Percentiles rank a stretch among this genome's conserved stretches.
Conservation (phyloP, 768 basidiomycete species). For the Leccinellum luteum region DNA sequence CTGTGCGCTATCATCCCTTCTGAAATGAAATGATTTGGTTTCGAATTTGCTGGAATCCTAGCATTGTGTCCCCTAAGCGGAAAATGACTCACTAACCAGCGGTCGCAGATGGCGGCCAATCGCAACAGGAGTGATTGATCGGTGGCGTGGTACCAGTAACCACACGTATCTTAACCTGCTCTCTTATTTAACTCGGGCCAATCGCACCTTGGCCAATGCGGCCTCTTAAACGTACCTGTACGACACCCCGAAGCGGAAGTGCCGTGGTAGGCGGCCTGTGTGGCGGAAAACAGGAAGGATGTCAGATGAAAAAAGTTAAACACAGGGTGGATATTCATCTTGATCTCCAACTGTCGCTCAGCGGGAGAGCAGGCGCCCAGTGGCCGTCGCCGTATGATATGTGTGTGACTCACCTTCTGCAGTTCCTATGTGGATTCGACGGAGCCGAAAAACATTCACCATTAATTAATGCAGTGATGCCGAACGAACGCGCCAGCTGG, state of each 20-base stretch:
- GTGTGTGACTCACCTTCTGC: slow-evolving; percentile 15
- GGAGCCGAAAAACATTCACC: slow-evolving; percentile 50
- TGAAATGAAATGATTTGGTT: slow-evolving; percentile 34
- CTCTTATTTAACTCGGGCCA: neutral
- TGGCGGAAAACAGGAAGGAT: slow-evolving; percentile 68
- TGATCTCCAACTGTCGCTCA: neutral
- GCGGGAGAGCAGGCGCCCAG: neutral
- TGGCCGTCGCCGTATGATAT: neutral
- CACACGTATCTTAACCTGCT: neutral
- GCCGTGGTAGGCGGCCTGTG: slow-evolving; percentile 44
- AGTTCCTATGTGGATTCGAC: slow-evolving; percentile 39
- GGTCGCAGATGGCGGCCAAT: slow-evolving; percentile 43
- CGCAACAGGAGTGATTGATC: slow-evolving; percentile 47
- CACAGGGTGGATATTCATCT: slow-evolving; percentile 47
- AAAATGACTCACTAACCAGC: slow-evolving; percentile 43
- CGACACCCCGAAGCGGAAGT: neutral
- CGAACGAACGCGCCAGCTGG: neutral
- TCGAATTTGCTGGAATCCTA: slow-evolving; percentile 38
- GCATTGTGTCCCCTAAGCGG: slow-evolving; percentile 40
- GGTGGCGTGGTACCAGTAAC: slow-evolving; percentile 43
- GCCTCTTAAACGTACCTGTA: neutral
- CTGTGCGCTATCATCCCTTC: slow-evolving; percentile 25
- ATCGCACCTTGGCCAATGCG: neutral
- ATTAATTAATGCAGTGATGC: slow-evolving; percentile 31
- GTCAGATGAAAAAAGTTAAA: slow-evolving; percentile 51